A percentile compares a stretch with the other conserved stretches of the same genome.
These are phyloP conservation scores for Calonectria pteridis DNA, from an alignment of 2,329 filamentous ascomycete genomes.

Conservation along the genomic window DNA sequence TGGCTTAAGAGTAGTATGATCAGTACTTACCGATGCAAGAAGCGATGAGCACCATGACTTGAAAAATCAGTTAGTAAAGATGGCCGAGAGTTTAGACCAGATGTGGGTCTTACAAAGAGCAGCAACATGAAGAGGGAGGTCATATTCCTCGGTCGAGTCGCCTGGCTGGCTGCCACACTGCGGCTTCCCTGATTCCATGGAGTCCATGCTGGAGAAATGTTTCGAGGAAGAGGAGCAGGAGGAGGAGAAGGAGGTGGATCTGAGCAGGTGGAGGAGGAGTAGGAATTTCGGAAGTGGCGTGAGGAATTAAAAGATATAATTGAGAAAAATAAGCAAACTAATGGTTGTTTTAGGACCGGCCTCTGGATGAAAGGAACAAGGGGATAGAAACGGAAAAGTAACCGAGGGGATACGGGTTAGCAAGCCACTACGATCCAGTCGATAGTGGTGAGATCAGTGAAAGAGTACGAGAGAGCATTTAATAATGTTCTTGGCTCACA, in stretches of 20 bases:
- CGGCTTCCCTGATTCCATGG: constrained; percentile 36
- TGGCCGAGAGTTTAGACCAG: background rate
- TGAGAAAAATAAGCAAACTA: background rate
- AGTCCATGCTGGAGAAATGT: background rate
- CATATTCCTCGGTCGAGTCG: constrained; percentile 36
- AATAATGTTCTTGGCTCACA: background rate
- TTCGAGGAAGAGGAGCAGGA: background rate
- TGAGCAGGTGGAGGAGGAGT: background rate
- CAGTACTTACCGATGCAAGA: constrained; percentile 41
- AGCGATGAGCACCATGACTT: constrained; percentile 46
- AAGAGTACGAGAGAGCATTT: background rate
- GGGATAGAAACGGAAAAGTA: background rate
- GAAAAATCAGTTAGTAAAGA: background rate
- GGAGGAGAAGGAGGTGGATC: no score
- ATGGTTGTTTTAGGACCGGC: background rate
- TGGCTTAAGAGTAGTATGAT: background rate
- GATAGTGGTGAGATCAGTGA: background rate
- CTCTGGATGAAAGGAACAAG: background rate
- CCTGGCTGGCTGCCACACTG: constrained; percentile 41
- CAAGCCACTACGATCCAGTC: constrained; percentile 19
- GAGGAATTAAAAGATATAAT: background rate
- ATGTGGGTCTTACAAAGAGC: constrained; percentile 45
- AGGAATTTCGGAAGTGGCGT: background rate
- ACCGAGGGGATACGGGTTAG: background rate
- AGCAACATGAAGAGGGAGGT: constrained; percentile 44